A percentile compares a stretch with the other conserved stretches of the same genome.
Conservation (phyloP, 306 rosid genomes). For the Castanea crenata region DNA sequence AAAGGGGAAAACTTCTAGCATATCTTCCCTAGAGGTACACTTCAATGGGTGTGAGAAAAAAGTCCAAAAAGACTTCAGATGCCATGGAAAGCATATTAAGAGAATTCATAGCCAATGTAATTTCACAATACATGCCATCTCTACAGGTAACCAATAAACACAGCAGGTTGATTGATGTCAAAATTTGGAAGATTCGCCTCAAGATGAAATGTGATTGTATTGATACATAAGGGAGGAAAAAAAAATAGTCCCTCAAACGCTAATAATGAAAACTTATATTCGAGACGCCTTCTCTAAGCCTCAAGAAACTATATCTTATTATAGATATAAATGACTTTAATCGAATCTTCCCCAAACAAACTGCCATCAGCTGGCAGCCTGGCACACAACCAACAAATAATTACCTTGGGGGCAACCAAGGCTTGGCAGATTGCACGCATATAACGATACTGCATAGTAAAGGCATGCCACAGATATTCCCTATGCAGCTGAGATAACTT, state of each 20-base stretch:
- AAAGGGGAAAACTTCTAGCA: too few relatives aligned
- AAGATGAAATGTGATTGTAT: constrained; percentile 6
- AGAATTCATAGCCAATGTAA: neutral
- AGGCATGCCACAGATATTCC: neutral
- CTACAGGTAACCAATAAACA: neutral
- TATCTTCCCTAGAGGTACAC: too few relatives aligned
- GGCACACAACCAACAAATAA: neutral
- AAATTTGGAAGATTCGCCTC: neutral
- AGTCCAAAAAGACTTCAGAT: too few relatives aligned
- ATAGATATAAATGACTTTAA: neutral
- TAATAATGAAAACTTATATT: neutral
- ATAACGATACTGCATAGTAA: neutral
- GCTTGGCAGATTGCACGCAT: constrained; percentile 7
- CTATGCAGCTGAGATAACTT: constrained; percentile 3
- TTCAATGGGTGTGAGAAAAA: too few relatives aligned
- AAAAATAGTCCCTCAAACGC: neutral
- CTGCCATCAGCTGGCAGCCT: neutral
- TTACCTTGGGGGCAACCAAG: neutral
- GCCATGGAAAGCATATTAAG: too few relatives aligned
- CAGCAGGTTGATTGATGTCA: neutral
- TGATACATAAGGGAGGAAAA: neutral
- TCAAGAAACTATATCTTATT: neutral
- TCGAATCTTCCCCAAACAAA: neutral
- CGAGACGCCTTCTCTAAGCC: neutral
- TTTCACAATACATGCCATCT: neutral